Evolutionary conservation across 441 rosid species (phyloP).

Genomic region (Brassica hybrid): DNA sequence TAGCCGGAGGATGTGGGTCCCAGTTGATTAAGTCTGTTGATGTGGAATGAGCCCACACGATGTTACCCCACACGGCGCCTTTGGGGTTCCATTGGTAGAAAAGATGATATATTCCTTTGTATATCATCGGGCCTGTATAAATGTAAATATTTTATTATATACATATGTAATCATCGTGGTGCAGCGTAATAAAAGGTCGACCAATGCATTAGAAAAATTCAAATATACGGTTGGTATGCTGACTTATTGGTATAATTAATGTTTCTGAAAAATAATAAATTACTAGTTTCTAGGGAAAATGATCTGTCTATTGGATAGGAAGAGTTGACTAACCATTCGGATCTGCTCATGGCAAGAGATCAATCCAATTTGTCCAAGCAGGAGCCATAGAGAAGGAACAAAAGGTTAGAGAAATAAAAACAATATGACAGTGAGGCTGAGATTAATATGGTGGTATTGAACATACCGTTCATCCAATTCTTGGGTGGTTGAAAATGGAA

Average conservation of each 20-base stretch:
- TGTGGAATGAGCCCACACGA: conserved; percentile 89
- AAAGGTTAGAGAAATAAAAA: conserved; percentile 11
- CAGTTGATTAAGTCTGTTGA: conserved; percentile 82
- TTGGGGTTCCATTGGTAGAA: conserved; percentile 88
- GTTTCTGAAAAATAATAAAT: not conserved
- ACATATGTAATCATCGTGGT: conserved; percentile 22
- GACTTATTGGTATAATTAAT: conserved; percentile 30
- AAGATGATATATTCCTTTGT: conserved; percentile 82
- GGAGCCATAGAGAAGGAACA: not conserved
- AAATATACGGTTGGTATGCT: conserved; percentile 31
- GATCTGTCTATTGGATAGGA: conserved; percentile 39
- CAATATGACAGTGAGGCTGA: not conserved
- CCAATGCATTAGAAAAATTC: conserved; percentile 25
- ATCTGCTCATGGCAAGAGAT: conserved; percentile 51
- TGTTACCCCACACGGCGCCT: conserved; percentile 75
- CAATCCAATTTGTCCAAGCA: conserved; percentile 40
- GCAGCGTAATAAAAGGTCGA: conserved; percentile 34
- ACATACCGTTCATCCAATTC: conserved; percentile 90
- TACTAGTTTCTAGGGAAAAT: conserved; percentile 26
- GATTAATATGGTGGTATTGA: not conserved
- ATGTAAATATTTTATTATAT: not conserved
- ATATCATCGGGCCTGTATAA: conserved; percentile 50
- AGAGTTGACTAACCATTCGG: conserved; percentile 73
- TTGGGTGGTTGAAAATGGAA: conserved; percentile 85
- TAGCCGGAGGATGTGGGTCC: conserved; percentile 62